phyloP scores from a whole-genome alignment of 2,329 filamentous ascomycete genomes.

The Ascochyta rabiei region DNA sequence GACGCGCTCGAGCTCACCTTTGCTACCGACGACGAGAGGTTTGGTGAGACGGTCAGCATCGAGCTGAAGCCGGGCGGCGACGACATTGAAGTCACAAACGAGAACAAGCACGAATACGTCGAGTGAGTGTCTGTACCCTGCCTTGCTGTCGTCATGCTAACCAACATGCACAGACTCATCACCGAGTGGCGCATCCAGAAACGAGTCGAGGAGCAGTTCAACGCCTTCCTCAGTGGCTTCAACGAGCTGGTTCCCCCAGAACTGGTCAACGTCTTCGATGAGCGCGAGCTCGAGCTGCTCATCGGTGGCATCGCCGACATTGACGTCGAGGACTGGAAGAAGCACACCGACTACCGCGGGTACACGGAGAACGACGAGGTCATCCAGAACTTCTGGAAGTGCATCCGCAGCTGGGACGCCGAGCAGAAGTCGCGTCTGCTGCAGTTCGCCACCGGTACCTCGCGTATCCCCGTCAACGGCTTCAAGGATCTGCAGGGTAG shows the following conservation, averaged over 20 bases:
- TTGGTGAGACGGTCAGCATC: constrained; percentile 91
- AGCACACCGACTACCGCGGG: constrained; percentile 98
- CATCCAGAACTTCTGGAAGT: constrained; percentile 98
- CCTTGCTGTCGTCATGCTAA: constrained; percentile 21
- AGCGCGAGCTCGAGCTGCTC: constrained; percentile 92
- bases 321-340: constrained; percentile 99
- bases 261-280: constrained; percentile 97
- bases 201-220: constrained; percentile 97
- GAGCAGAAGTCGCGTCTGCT: constrained; percentile 96
- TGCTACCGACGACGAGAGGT: constrained; percentile 95
- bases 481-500: constrained; percentile 99
- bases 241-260: constrained; percentile 96
- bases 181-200: constrained; percentile 99
- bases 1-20: constrained; percentile 95
- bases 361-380: constrained; percentile 98
- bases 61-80: constrained; percentile 90
- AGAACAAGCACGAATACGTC: constrained; percentile 99
- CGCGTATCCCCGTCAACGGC: constrained; percentile 96
- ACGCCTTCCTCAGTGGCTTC: constrained; percentile 96
- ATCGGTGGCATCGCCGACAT: constrained; percentile 99
- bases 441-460: constrained; percentile 97
- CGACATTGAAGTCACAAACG: constrained; percentile 94
- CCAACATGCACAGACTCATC: constrained; percentile 67
- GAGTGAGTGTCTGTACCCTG: constrained; percentile 63
- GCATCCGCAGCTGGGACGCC: constrained; percentile 93